Base-by-base conservation (phyloP, 2,329 filamentous ascomycete genomes). In the Aspergillus candidus region DNA sequence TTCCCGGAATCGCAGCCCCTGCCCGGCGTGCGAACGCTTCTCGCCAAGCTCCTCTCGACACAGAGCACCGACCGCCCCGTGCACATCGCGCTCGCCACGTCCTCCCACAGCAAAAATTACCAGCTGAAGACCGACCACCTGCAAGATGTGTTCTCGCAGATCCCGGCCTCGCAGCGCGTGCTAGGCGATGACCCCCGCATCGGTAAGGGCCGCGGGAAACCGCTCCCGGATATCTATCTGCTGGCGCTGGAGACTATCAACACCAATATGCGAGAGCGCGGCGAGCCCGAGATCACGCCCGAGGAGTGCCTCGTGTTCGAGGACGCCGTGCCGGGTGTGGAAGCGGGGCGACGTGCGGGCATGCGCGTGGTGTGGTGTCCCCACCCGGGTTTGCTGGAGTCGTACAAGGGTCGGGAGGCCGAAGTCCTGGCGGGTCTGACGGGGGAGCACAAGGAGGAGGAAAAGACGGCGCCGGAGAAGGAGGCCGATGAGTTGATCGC, bases 251-350 rank as follows among this genome's bases (percentile, higher is more conserved):
- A 86, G 66, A 86, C 83, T 3, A 84, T 98, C 63, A 98, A 98
- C 67, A 78, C 79, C 35, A 80, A 80, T 12, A 72, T 94, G 6
- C 71, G 70, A 10, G 50, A 73, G 0, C 54, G 58, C 32, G 82
- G 84, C 40, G 71, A 76, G 52, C 71, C 78, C 47, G 73, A 75
- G 41, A 83, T 98, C 50, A 74, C 63, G 42, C 88, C 89, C 0
- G 85, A 86, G 54, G 91, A 97, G 67, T 97, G 93, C 62, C 74
- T 98, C 12, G 93, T 97, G 0, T 97, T 98, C 58, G 93, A 98
- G 69, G 93, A 98, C 66, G 88, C 84, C 36, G 90, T 97, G 1
- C 88, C 89, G 0, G 93, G 93, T 4, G 88, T 96, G 3, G 93
- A 98, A 69, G 82, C 88, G 2, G 93, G 89, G 4, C 75, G 93